These are phyloP conservation scores for Aspergillus terreus DNA, from an alignment of 2,329 filamentous ascomycete genomes.

Conservation along the genomic window DNA sequence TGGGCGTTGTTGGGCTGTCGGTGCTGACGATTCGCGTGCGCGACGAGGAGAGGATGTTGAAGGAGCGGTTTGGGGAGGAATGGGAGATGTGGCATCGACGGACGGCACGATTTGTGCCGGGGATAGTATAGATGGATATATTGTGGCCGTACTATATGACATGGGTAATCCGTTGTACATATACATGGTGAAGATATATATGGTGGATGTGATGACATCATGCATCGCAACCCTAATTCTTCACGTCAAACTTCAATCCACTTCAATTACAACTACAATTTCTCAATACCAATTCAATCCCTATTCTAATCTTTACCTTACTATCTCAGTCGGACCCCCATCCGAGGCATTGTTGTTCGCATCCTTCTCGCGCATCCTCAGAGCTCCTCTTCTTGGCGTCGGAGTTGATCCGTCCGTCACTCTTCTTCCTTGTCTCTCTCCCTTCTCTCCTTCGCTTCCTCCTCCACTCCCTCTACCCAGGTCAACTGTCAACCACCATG, in stretches of 20 bases:
- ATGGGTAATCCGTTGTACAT: background rate
- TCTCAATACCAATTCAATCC: no score
- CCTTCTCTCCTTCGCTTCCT: conserved; percentile 1
- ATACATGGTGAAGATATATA: background rate
- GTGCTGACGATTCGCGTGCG: conserved; percentile 35
- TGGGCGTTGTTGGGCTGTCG: conserved; percentile 10
- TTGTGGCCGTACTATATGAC: background rate
- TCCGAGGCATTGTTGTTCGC: background rate
- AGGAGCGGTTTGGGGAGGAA: conserved; percentile 42
- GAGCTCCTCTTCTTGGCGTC: background rate
- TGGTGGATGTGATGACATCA: background rate
- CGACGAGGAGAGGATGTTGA: conserved; percentile 53
- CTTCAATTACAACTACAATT: no score
- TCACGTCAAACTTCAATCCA: background rate
- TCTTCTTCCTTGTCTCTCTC: background rate
- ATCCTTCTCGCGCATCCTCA: background rate
- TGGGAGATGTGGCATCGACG: conserved; percentile 49
- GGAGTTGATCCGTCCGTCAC: conserved; percentile 10
- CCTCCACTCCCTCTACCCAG: background rate
- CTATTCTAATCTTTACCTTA: no score
- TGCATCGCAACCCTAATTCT: background rate
- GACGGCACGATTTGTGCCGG: conserved; percentile 51
- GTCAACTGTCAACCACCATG: conserved; percentile 37
- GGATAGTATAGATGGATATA: conserved; percentile 19
- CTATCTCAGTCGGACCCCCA: background rate